A percentile compares a stretch with the other conserved stretches of the same genome.
Evolutionary conservation across 164 flowering plant species (phyloP).

Genomic region (Echeveria elegans): DNA sequence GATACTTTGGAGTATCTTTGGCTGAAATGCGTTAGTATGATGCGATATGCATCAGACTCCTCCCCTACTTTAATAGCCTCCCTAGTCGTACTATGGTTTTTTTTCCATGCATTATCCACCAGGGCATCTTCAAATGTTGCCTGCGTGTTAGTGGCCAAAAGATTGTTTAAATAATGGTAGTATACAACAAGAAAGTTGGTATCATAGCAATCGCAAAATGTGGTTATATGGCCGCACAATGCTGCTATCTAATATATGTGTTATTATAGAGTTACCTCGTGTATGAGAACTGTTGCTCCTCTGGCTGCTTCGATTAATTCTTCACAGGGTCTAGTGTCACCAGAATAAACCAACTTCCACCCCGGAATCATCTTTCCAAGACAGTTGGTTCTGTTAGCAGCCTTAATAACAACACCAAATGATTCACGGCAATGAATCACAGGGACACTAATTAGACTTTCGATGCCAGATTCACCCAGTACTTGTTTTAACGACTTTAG

Average conservation of each 20-base stretch:
- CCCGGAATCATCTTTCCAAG: constrained; percentile 74
- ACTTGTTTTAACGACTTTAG: constrained; percentile 42
- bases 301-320: constrained; percentile 62
- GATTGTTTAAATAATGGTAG: not conserved
- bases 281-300: constrained; percentile 89
- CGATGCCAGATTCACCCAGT: constrained; percentile 66
- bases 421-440: constrained; percentile 94
- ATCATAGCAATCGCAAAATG: no score
- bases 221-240: no score
- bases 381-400: constrained; percentile 54
- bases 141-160: constrained; percentile 41
- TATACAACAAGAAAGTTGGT: constrained; percentile 8
- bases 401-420: constrained; percentile 63
- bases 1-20: constrained; percentile 96
- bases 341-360: constrained; percentile 96
- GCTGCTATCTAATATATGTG: no score
- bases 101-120: constrained; percentile 79
- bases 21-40: constrained; percentile 93
- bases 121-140: constrained; percentile 93
- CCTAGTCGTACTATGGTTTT: constrained; percentile 89
- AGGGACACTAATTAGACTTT: constrained; percentile 64
- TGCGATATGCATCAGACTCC: constrained; percentile 64
- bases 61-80: constrained; percentile 88
- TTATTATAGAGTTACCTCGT: no score
- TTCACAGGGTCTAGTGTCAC: constrained; percentile 92